These are phyloP conservation scores for Cetraspora pellucida DNA, from an alignment of 192 early-diverging fungal species.

Conservation along the genomic window DNA sequence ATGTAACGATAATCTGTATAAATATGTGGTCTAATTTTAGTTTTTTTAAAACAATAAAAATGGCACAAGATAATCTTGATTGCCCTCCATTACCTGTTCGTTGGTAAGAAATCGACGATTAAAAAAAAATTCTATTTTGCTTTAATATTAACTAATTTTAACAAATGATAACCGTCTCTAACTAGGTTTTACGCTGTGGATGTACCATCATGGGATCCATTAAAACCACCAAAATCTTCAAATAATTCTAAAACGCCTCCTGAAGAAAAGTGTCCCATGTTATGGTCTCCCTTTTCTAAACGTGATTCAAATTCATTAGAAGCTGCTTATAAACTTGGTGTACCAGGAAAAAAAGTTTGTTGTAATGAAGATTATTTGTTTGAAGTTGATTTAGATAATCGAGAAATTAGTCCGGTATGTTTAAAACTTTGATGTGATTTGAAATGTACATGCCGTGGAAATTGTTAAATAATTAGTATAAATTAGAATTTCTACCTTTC, in stretches of 20 bases:
- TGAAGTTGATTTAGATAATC: conserved; percentile 73
- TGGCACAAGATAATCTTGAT: too few species aligned
- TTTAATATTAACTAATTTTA: too few species aligned
- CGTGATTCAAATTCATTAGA: conserved; percentile 59
- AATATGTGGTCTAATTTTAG: too few species aligned
- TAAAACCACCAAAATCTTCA: neutral
- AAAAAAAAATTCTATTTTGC: too few species aligned
- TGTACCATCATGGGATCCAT: conserved; percentile 30
- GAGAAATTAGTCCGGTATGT: conserved; percentile 61
- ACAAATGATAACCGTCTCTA: too few species aligned
- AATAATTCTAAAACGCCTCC: neutral
- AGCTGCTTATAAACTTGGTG: conserved; percentile 48
- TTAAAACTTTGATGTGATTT: neutral
- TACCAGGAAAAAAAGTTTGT: conserved; percentile 48
- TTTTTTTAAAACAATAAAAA: too few species aligned
- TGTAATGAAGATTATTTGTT: conserved; percentile 79
- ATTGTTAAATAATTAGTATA: neutral
- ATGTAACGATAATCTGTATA: too few species aligned
- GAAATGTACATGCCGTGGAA: neutral
- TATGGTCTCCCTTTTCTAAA: conserved; percentile 58
- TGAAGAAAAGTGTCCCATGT: conserved; percentile 25
- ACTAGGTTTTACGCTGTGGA: conserved; percentile 29
- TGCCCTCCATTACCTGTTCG: too few species aligned
- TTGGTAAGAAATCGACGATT: too few species aligned
- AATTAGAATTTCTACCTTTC: neutral